Conservation (phyloP, 306 rosid genomes). For the Quercus suber region DNA sequence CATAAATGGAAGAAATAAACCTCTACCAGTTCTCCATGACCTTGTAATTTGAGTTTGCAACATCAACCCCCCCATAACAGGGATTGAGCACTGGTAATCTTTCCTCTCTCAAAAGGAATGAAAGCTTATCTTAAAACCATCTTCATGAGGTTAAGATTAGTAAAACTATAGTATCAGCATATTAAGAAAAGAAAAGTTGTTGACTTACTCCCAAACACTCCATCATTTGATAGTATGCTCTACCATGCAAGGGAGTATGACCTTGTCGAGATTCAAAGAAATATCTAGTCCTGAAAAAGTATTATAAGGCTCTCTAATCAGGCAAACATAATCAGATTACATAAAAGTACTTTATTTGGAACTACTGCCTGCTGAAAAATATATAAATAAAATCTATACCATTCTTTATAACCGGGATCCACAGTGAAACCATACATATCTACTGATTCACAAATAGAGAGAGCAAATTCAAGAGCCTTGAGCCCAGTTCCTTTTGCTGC, state of each 20-base stretch:
- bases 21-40: no score
- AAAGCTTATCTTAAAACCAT: background rate
- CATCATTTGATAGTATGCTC: no score
- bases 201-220: constrained; percentile 58
- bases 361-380: no score
- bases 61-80: background rate
- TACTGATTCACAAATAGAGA: constrained; percentile 86
- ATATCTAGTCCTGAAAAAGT: no score
- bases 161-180: background rate
- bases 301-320: no score
- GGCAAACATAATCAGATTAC: no score
- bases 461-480: constrained; percentile 98
- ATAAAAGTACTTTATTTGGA: no score
- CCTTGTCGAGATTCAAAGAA: no score
- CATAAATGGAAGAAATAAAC: no score
- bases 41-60: no score
- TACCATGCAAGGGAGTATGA: no score
- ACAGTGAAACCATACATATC: constrained; percentile 99
- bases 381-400: background rate
- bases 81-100: background rate
- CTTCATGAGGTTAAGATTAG: constrained; percentile 11
- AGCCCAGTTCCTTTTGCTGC: constrained; percentile 99
- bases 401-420: constrained; percentile 98
- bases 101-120: background rate
- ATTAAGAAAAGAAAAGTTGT: constrained; percentile 11